phyloP scores from a whole-genome alignment of 495 filamentous ascomycete species.

The Penicillium taxi region DNA sequence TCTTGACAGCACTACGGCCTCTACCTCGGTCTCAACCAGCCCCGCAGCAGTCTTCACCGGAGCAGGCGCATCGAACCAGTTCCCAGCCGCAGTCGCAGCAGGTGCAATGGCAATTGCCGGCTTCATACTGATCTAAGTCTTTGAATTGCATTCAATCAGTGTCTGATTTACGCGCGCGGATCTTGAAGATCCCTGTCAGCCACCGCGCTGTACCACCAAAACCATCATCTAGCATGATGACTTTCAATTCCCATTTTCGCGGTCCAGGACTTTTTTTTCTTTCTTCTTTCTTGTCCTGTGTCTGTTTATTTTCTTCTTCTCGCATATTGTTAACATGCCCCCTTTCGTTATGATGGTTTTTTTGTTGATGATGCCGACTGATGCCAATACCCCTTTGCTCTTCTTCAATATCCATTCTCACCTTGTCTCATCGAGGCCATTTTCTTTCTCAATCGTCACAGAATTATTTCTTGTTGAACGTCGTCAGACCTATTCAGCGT shows the following conservation, averaged over 20 bases:
- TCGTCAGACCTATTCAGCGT: no score
- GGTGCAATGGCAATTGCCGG: constrained; percentile 39
- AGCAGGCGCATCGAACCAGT: constrained; percentile 23
- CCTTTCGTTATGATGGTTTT: constrained; percentile 6
- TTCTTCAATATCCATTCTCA: constrained; percentile 2
- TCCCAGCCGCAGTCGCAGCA: constrained; percentile 27
- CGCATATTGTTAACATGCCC: constrained; percentile 17
- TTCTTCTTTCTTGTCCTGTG: constrained; percentile 2
- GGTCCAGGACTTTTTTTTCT: constrained; percentile 3
- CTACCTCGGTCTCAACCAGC: constrained; percentile 3
- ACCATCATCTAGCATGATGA: constrained; percentile 6
- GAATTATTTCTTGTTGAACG: no score
- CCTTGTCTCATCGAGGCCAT: constrained; percentile 14
- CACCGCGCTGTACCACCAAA: background rate
- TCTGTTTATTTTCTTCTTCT: background rate
- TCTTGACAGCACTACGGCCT: constrained; percentile 10
- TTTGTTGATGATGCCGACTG: constrained; percentile 11
- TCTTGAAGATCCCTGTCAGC: constrained; percentile 9
- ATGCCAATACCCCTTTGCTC: constrained; percentile 26
- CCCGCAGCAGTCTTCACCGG: constrained; percentile 21
- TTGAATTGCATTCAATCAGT: background rate
- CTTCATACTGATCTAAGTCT: constrained; percentile 34
- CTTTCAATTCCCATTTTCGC: background rate
- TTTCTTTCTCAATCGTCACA: no score
- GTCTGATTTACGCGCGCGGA: constrained; percentile 3